Base-by-base conservation (phyloP, 768 basidiomycete species). In the Podaxis sp. region DNA sequence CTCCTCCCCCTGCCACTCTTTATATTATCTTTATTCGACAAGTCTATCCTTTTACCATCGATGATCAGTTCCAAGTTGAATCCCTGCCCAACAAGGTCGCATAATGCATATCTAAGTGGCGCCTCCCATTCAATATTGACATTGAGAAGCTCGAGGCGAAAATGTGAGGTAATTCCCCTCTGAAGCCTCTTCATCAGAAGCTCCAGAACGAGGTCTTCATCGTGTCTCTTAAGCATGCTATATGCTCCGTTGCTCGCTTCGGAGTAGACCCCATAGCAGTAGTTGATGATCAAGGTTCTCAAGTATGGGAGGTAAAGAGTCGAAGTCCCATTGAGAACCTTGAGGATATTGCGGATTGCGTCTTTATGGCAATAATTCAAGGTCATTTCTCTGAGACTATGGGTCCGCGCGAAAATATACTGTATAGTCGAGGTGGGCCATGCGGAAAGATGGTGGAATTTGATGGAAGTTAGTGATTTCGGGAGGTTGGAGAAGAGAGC, bases 401-500 rank as follows among this genome's bases (percentile, higher is more conserved):
- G 39, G 38, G 39, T 39, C 54, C 36, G 30, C 19, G 36, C 30
- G 22, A 56, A 22, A 8, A 56, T 17, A 19, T 56, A 38, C 9
- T 56, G 54, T 26, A 56, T 22, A 15, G n/a, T 38, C n/a, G 54
- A 39, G 22, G 38, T 40, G 1, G 54, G 54, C 54, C 54, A 56
- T 38, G 24, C 36, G n/a, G 30, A 17, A 13, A 56, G 54, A 40
- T 56, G 54, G 9, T 56, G 54, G 36, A 56, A 56, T 38, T 38
- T 56, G 36, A 56, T 33, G 30, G 54, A 39, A 13, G 22, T 56
- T 22, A 56, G 42, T 39, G 54, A 39, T 39, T 8, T 26, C 4
- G 54, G 54, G 12, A 40, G 36, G n/a, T 56, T n/a, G 38, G 36
- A 56, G 38, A 56, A 39, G 54, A 56, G 36, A 15, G 36, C 54